A percentile compares a stretch with the other conserved stretches of the same genome.
Conservation (phyloP, 75 land plant species). For the Picea sitchensis region DNA sequence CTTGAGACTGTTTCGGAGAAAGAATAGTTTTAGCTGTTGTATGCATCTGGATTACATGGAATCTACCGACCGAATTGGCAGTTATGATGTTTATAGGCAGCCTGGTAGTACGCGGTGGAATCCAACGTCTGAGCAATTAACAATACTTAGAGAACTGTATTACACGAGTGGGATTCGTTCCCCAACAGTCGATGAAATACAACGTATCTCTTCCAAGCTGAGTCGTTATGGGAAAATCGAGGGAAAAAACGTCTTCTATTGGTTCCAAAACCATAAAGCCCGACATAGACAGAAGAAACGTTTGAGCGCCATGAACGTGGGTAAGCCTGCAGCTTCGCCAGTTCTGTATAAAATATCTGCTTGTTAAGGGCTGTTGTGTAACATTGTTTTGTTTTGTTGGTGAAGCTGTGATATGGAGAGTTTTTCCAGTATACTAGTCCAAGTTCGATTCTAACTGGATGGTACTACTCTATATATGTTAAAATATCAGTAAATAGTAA, state of each 20-base stretch:
- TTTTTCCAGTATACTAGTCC: too few relatives aligned
- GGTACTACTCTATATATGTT: too few relatives aligned
- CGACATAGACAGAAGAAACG: constrained; percentile 71
- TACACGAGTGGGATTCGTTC: constrained; percentile 59
- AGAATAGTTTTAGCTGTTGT: background rate
- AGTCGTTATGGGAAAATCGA: constrained; percentile 80
- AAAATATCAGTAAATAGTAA: too few relatives aligned
- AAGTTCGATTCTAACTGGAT: too few relatives aligned
- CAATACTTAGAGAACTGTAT: constrained; percentile 60
- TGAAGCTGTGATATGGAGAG: too few relatives aligned
- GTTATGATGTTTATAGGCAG: background rate
- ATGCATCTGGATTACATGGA: too few relatives aligned
- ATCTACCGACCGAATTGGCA: background rate
- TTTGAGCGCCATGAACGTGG: constrained; percentile 4
- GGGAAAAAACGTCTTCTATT: constrained; percentile 85
- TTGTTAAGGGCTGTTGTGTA: too few relatives aligned
- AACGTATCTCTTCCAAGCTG: constrained; percentile 53
- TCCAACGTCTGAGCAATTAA: constrained; percentile 64
- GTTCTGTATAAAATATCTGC: too few relatives aligned
- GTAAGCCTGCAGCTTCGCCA: too few relatives aligned
- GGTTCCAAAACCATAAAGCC: constrained; percentile 90
- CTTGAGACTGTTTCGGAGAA: background rate
- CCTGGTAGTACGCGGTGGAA: constrained; percentile 54
- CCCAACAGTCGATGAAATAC: constrained; percentile 71
- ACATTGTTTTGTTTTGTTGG: too few relatives aligned